Evolutionary conservation across 2,329 filamentous ascomycete genomes (phyloP).

Genomic region (Shiraia sp.): DNA sequence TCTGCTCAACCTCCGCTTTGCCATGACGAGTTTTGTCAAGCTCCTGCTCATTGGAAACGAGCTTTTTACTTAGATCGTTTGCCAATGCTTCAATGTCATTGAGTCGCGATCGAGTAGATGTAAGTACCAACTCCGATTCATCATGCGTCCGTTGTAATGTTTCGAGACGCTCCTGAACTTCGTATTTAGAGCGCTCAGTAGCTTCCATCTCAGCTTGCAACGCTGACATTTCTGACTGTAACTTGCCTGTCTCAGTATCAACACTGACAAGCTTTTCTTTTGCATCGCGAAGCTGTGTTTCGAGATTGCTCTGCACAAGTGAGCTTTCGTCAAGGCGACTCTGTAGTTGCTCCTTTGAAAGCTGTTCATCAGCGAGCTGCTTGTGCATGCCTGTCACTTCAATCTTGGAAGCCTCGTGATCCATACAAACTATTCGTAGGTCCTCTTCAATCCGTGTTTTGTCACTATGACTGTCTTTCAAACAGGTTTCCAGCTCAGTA

Average conservation of each 20-base stretch:
- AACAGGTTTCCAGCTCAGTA: slow-evolving; percentile 16
- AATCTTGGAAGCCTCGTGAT: slow-evolving; percentile 12
- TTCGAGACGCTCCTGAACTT: slow-evolving; percentile 21
- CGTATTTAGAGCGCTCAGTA: slow-evolving; percentile 20
- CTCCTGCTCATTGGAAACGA: slow-evolving; percentile 21
- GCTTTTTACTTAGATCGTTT: slow-evolving; percentile 7
- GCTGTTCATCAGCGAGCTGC: slow-evolving; percentile 6
- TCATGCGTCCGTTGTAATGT: slow-evolving; percentile 15
- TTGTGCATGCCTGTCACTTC: slow-evolving; percentile 14
- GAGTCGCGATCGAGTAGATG: slow-evolving; percentile 19
- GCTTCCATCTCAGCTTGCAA: slow-evolving; percentile 20
- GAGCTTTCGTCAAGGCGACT: slow-evolving; percentile 7
- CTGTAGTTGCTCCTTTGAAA: slow-evolving; percentile 11
- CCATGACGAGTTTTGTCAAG: slow-evolving; percentile 16
- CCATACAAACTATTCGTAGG: slow-evolving; percentile 7
- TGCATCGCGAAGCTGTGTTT: slow-evolving; percentile 9
- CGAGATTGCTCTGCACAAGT: slow-evolving; percentile 1
- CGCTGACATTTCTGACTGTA: slow-evolving; percentile 14
- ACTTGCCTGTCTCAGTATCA: slow-evolving; percentile 11
- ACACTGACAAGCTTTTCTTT: slow-evolving; percentile 12
- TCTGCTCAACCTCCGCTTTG: slow-evolving; percentile 17
- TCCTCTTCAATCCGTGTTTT: slow-evolving; percentile 11
- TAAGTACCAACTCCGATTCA: slow-evolving; percentile 18
- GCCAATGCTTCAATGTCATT: slow-evolving; percentile 12
- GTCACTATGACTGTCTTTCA: slow-evolving; percentile 7